phyloP scores from a whole-genome alignment of 352 stramenopile genomes.

The Phytophthora citrophthora region DNA sequence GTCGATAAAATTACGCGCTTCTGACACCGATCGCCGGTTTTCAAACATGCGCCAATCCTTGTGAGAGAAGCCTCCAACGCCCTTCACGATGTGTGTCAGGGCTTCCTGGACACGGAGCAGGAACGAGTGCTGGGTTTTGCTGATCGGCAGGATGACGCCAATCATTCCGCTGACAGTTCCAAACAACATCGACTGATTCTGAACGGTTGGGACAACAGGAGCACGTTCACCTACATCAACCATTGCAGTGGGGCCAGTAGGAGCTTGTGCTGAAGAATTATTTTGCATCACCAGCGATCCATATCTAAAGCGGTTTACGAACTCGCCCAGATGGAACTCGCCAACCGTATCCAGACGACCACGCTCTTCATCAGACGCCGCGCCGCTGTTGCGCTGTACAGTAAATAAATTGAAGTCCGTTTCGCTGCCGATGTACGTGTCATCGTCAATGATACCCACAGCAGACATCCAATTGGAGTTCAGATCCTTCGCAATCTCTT shows the following conservation, averaged over 20 bases:
- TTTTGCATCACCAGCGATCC: constrained; percentile 96
- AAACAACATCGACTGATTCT: constrained; percentile 88
- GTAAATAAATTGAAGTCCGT: constrained; percentile 97
- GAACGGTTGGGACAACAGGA: constrained; percentile 9
- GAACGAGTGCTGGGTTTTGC: constrained; percentile 93
- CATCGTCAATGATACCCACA: constrained; percentile 93
- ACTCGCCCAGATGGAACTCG: constrained; percentile 96
- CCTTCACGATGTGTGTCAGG: constrained; percentile 89
- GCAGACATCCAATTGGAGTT: constrained; percentile 97
- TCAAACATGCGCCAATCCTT: constrained; percentile 94
- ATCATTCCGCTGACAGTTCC: constrained; percentile 97
- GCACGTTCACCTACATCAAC: constrained; percentile 47
- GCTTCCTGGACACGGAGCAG: constrained; percentile 90
- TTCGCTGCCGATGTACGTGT: constrained; percentile 96
- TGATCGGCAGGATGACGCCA: constrained; percentile 92
- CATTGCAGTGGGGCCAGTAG: constrained; percentile 45
- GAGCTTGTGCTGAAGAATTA: constrained; percentile 27
- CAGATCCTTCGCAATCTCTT: constrained; percentile 96
- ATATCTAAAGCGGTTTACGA: constrained; percentile 95
- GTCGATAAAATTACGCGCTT: constrained; percentile 95
- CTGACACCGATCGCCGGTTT: constrained; percentile 83
- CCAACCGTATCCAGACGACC: constrained; percentile 92
- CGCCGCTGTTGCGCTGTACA: constrained; percentile 92
- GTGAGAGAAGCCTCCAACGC: constrained; percentile 94
- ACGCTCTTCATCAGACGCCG: constrained; percentile 93